phyloP scores from a whole-genome alignment of 2,329 filamentous ascomycete genomes.

The Botrytis deweyae region DNA sequence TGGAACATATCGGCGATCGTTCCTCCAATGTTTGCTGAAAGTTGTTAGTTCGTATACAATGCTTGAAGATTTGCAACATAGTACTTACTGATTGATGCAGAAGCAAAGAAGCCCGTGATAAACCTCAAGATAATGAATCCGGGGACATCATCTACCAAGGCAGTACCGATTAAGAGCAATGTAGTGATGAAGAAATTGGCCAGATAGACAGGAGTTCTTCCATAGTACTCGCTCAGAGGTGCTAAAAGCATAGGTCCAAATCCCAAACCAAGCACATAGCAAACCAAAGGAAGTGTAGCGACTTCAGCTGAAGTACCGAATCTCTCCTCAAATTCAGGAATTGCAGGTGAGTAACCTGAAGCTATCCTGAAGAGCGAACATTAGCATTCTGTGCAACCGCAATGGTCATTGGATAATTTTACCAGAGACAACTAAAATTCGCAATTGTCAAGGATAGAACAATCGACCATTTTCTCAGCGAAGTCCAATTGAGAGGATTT shows the following conservation, averaged over 20 bases:
- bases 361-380: constrained; percentile 39
- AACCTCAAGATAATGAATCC: constrained; percentile 49
- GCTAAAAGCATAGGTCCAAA: constrained; percentile 60
- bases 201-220: constrained; percentile 47
- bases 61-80: background rate
- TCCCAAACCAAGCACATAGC: constrained; percentile 60
- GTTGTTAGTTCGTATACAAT: background rate
- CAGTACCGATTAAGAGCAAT: constrained; percentile 63
- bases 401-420: constrained; percentile 48
- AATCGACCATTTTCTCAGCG: constrained; percentile 30
- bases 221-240: constrained; percentile 61
- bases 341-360: constrained; percentile 10
- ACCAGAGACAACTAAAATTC: constrained; percentile 38
- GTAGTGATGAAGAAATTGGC: constrained; percentile 50
- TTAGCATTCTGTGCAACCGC: constrained; percentile 47
- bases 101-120: constrained; percentile 49
- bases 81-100: constrained; percentile 18
- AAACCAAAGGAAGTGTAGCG: constrained; percentile 24
- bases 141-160: constrained; percentile 52
- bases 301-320: constrained; percentile 13
- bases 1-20: constrained; percentile 48
- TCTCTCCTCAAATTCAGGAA: background rate
- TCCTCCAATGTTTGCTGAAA: constrained; percentile 39
- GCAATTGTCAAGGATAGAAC: constrained; percentile 33
- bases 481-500: constrained; percentile 35